Base-by-base conservation (phyloP, 139 green algal genomes). In the Asterochloris erici region DNA sequence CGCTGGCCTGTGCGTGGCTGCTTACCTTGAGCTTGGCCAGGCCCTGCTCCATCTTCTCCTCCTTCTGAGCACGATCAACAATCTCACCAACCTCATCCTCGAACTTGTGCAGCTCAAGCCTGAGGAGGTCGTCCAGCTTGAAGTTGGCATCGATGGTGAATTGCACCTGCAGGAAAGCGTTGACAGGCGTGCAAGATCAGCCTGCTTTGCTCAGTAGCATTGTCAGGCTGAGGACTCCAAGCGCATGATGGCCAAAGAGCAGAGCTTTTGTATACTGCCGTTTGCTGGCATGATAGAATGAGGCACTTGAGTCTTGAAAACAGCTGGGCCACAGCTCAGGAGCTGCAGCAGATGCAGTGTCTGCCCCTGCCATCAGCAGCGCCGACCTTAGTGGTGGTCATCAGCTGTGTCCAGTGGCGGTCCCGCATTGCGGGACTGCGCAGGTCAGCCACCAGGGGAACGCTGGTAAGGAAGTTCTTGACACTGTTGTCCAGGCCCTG, bases 61-160 rank as follows among this genome's bases (percentile, higher is more conserved):
- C 91, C 88, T 97, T 97, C 87, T 98, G 91, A 10, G 95, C 95
- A 63, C 92, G 88, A 84, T 98, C 94, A 61, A 97, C 93, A 83
- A 98, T 96, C 89, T 98, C 94, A 47, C 90, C 92, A 26, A 97
- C 94, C 81, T 98, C 94, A 69, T 98, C 94, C 82, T 95, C 93
- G 83, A 95, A 98, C 86, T 95, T 96, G 89, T 97, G 93, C 81
- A 98, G 91, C 89, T 97, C 87, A 74, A 97, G 88, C 26, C 90
- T 89, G 9, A 98, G 91, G 84, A 98, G 84, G 84, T 97, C 90
- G 69, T 92, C 90, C 47, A 98, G 90, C 83, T 91, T 94, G 90
- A 98, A 96, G 27, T 74, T 80, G 63, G 87, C 89, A 76, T 97
- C 93, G 87, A 96, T 94, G 63, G 93, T 84, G 85, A 97, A 97